Base-by-base conservation (phyloP, 495 filamentous ascomycete genomes). In the Astrocystis sublimbata region DNA sequence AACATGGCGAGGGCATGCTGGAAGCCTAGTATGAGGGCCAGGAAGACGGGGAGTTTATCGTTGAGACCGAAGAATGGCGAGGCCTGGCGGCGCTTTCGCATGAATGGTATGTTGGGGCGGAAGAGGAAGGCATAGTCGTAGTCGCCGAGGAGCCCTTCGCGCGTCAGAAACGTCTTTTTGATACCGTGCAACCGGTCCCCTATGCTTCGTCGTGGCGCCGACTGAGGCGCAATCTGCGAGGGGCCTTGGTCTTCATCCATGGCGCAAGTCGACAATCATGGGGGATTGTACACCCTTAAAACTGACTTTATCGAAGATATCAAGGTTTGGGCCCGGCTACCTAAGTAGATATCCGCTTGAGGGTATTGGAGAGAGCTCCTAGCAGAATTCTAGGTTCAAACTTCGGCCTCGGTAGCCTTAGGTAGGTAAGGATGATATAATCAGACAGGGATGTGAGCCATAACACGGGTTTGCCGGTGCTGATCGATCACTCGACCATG, bases 31-130 rank as follows among this genome's bases (percentile, higher is more conserved):
- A 81, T 73, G 3, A 94, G 73, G 9, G 89, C 91, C 33, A 97
- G 75, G 2, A 96, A 63, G 12, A 96, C 81, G 2, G 93, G 92
- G 79, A 96, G 89, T 21, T 78, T 79, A 71, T 96, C 91, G 62
- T 96, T 82, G 17, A 96, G 85, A 23, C 91, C 93, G 72, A 96
- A 96, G 76, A 96, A 96, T 23, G 92, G 92, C 6, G 89, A 85
- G 2, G 83, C 78, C 63, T 80, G 76, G 38, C 79, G 79, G 1
- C 80, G 67, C 71, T 85, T 88, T 63, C 83, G 86, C 79, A 93
- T 86, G 76, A 96, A 96, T 3, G 92, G 93, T 12, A 96, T 71
- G 58, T 91, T 90, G 5, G 93, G 93, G 43, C 79, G 84, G 75
- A 92, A 92, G 46, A 81, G 75, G 63, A 84, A 79, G 55, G 45